Evolutionary conservation across 2,329 filamentous ascomycete genomes (phyloP), one percentile per base, ranked within the genome.

Genomic region (Nothopassalora personata): DNA sequence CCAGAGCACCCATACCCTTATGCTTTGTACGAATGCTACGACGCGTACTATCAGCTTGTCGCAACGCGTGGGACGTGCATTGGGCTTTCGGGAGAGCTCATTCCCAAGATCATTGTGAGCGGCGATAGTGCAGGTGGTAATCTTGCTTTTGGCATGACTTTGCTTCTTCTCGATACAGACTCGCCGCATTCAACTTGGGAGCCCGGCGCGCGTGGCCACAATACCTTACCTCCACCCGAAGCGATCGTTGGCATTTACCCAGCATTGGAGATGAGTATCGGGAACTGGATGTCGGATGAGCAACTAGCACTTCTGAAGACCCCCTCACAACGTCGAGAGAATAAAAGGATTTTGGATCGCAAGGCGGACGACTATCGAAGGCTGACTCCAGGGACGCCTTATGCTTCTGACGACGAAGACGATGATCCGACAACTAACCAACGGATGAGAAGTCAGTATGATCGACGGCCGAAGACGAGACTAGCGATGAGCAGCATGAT

Each of bases 201-300:
- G 47, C 49, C 67, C 46, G 61, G 66, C 28, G 59, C 65, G 49
- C 19, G 76, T 80, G 58, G 80, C 80, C 13, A 76, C 77, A 19
- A 78, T 70, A n/a, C 56, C 8, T 56, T 65, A 9, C 61, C 67
- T 18, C 62, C 71, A 85, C 94, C 94, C 0, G 88, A 89, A 54
- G 93, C 91, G 0, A 75, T 97, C 7, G 81, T 97, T 0, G 80
- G 96, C 52, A 86, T 95, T 59, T 99, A 99, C 69, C 94, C 94
- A 0, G 87, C 88, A 0, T 77, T 99, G 60, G 94, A 97, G 69
- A 91, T 97, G 89, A 97, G 96, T 69, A 97, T 97, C 65, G 91
- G 91, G 39, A 97, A 92, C 73, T 99, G 94, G 94, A 97, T 99
- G 92, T 92, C 90, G 0, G 93, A 97, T 68, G 93, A 97, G 73